phyloP scores from a whole-genome alignment of 345 rosid species.

The Cochlearia excelsa region DNA sequence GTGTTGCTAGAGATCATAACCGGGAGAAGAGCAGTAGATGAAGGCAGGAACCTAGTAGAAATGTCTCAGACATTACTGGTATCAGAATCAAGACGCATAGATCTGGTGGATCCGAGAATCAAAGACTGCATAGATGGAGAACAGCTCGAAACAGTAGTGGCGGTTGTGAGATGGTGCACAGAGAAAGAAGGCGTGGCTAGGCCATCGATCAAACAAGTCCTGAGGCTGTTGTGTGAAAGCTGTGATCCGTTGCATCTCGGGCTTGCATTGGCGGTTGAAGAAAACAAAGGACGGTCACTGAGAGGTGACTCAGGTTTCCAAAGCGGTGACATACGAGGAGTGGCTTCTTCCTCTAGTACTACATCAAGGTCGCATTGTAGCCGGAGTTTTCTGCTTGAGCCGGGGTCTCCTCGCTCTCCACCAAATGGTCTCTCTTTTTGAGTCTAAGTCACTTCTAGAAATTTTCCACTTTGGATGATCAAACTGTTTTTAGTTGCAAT shows the following conservation, averaged over 20 bases:
- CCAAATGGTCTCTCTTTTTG: conserved; percentile 38
- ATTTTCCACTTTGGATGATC: background rate
- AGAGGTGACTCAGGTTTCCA: conserved; percentile 49
- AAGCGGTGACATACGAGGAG: conserved; percentile 66
- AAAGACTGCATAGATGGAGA: conserved; percentile 60
- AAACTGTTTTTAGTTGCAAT: conserved; percentile 21
- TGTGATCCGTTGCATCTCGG: conserved; percentile 75
- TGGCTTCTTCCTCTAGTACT: conserved; percentile 90
- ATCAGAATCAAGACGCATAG: conserved; percentile 52
- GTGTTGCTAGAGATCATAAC: conserved; percentile 79
- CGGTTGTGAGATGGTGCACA: conserved; percentile 83
- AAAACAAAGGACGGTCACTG: conserved; percentile 52
- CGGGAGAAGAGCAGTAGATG: conserved; percentile 70
- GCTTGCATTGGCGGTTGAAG: conserved; percentile 61
- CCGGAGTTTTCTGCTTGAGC: conserved; percentile 77
- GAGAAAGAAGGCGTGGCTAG: conserved; percentile 74
- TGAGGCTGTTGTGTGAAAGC: conserved; percentile 75
- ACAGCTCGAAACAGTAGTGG: conserved; percentile 65
- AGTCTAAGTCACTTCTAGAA: conserved; percentile 4
- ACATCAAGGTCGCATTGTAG: conserved; percentile 91
- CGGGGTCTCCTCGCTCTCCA: conserved; percentile 51
- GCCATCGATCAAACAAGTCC: conserved; percentile 88
- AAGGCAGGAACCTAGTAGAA: conserved; percentile 73
- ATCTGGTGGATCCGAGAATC: conserved; percentile 64
- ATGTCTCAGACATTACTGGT: conserved; percentile 54